phyloP scores from a whole-genome alignment of 2,329 filamentous ascomycete species.

The Exutisphaerella laricina region DNA sequence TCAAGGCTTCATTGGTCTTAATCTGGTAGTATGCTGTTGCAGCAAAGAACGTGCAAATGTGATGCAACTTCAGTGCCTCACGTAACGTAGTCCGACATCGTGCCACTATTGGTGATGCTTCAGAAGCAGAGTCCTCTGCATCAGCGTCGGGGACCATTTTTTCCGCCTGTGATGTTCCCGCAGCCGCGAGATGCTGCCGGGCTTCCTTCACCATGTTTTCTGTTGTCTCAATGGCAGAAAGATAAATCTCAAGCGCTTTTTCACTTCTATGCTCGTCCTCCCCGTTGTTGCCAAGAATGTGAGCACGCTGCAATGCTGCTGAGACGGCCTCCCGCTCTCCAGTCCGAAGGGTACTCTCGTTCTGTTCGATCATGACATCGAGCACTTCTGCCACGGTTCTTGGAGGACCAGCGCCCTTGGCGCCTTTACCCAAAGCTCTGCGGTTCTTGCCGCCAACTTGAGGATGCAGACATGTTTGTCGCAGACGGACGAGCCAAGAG shows the following conservation, averaged over 20 bases:
- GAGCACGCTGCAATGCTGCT: conserved; percentile 65
- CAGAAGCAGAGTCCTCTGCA: conserved; percentile 33
- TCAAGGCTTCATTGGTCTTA: conserved; percentile 62
- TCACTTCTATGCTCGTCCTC: conserved; percentile 47
- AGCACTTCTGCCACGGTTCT: conserved; percentile 82
- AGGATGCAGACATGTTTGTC: conserved; percentile 81
- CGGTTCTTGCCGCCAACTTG: conserved; percentile 67
- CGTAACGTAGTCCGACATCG: conserved; percentile 58
- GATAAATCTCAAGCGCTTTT: conserved; percentile 67
- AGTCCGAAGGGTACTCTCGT: conserved; percentile 58
- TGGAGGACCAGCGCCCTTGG: conserved; percentile 56
- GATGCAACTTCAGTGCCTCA: conserved; percentile 69
- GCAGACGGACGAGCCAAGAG: conserved; percentile 67
- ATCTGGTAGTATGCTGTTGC: conserved; percentile 81
- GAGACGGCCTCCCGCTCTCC: conserved; percentile 64
- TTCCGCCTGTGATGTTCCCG: conserved; percentile 34
- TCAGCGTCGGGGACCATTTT: conserved; percentile 18
- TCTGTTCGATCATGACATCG: conserved; percentile 85
- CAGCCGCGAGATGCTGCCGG: conserved; percentile 54
- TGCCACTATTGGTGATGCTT: conserved; percentile 23
- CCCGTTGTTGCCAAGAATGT: conserved; percentile 71
- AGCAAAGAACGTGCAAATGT: conserved; percentile 77
- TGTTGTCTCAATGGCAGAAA: conserved; percentile 40
- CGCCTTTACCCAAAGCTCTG: conserved; percentile 55
- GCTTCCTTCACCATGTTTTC: conserved; percentile 56